A percentile compares a stretch with the other conserved stretches of the same genome.
Evolutionary conservation across 1,284 basidiomycete species (phyloP).

Genomic region (Inonotus hispidus): DNA sequence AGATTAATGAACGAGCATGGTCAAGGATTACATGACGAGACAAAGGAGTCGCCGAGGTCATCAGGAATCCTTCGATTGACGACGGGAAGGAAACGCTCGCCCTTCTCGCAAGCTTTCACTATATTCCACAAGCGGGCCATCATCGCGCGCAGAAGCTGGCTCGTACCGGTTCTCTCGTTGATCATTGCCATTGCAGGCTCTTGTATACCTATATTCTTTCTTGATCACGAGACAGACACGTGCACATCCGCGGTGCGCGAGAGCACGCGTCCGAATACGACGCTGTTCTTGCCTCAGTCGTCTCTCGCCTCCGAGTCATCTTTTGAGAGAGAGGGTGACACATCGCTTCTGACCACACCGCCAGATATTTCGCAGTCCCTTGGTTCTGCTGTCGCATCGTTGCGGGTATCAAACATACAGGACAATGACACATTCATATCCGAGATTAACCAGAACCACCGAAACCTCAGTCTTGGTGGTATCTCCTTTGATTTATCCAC

Average conservation of each 20-base stretch:
- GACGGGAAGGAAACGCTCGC: constrained; percentile 45
- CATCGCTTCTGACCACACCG: constrained; percentile 38
- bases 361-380: constrained; percentile 41
- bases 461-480: constrained; percentile 52
- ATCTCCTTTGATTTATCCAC: constrained; percentile 48
- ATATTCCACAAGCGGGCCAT: constrained; percentile 71
- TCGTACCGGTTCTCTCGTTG: constrained; percentile 56
- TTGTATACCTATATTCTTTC: constrained; percentile 61
- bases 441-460: constrained; percentile 42
- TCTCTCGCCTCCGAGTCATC: constrained; percentile 1
- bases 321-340: constrained; percentile 21
- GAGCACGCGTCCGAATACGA: constrained; percentile 28
- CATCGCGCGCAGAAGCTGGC: constrained; percentile 61
- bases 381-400: constrained; percentile 29
- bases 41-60: constrained; percentile 1
- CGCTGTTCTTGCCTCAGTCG: constrained; percentile 37
- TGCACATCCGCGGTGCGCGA: constrained; percentile 39
- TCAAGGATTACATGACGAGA: constrained; percentile 6
- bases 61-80: constrained; percentile 35
- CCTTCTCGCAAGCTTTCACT: constrained; percentile 55
- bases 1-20: constrained; percentile 54
- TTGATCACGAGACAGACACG: constrained; percentile 43
- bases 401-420: constrained; percentile 35
- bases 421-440: constrained; percentile 53
- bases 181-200: constrained; percentile 59